phyloP scores from a whole-genome alignment of 2,329 filamentous ascomycete genomes.

The Onygena corvina region DNA sequence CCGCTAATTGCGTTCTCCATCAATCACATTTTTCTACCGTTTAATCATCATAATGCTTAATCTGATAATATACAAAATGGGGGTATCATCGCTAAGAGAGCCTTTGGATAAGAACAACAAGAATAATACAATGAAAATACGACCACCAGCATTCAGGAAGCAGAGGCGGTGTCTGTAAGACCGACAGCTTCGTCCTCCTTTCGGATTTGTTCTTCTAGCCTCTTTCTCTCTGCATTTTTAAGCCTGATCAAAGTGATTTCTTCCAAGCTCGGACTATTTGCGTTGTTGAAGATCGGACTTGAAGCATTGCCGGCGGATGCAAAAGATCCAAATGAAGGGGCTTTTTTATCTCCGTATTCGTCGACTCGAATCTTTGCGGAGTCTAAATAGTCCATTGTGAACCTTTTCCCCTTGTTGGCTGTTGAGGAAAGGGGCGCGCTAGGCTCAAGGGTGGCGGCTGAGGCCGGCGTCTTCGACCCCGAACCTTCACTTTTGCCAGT shows the following conservation, averaged over 20 bases:
- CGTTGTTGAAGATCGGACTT: constrained; percentile 17
- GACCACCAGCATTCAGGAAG: not conserved
- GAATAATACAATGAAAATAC: not conserved
- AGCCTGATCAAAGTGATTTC: constrained; percentile 45
- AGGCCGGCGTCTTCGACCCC: not conserved
- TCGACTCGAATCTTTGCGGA: constrained; percentile 13
- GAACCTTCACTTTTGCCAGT: constrained; percentile 8
- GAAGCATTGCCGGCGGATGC: constrained; percentile 24
- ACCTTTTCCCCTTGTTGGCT: constrained; percentile 19
- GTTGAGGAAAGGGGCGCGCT: constrained; percentile 9
- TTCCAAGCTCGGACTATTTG: constrained; percentile 30
- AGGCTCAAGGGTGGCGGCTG: constrained; percentile 10
- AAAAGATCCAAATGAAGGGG: constrained; percentile 35
- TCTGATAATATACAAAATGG: not conserved
- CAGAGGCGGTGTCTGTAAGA: constrained; percentile 19
- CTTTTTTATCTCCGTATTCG: constrained; percentile 22
- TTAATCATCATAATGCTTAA: not conserved
- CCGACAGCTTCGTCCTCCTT: constrained; percentile 38
- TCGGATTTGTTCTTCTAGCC: constrained; percentile 42
- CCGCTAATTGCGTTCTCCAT: not conserved
- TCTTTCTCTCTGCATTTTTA: constrained; percentile 44
- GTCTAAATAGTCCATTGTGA: constrained; percentile 28
- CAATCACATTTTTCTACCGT: not conserved
- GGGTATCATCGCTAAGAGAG: constrained; percentile 4
- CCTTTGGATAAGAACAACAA: not conserved